phyloP scores from a whole-genome alignment of 164 flowering plant species.

The Berberis vulgaris region DNA sequence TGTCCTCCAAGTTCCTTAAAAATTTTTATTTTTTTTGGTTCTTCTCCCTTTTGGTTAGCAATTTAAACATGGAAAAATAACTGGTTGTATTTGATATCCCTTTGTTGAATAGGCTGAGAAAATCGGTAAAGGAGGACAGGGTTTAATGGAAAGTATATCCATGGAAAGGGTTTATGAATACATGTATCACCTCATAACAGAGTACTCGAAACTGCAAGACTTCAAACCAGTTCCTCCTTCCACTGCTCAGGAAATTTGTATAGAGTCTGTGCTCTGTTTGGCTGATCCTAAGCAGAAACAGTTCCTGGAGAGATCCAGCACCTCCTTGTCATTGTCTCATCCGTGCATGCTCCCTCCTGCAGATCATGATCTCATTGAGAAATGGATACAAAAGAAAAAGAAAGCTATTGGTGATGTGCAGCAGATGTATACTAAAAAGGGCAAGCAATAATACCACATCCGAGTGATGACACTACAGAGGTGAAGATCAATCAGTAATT shows the following conservation, averaged over 20 bases:
- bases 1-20: too few species aligned
- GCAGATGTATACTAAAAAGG: too few species aligned
- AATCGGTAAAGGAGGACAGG: slow-evolving; percentile 62
- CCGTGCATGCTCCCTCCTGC: slow-evolving; percentile 54
- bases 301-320: slow-evolving; percentile 35
- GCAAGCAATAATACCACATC: too few species aligned
- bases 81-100: too few species aligned
- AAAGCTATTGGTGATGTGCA: slow-evolving; percentile 21
- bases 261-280: slow-evolving; percentile 56
- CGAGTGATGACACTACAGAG: too few species aligned
- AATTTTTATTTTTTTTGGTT: too few species aligned
- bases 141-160: slow-evolving; percentile 47
- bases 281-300: slow-evolving; percentile 49
- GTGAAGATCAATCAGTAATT: too few species aligned
- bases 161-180: slow-evolving; percentile 73
- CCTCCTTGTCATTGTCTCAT: slow-evolving; percentile 26
- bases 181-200: slow-evolving; percentile 69
- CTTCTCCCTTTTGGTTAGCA: too few species aligned
- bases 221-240: slow-evolving; percentile 61
- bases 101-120: slow-evolving; percentile 43
- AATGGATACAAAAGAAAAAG: slow-evolving; percentile 23
- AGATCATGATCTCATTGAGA: slow-evolving; percentile 16
- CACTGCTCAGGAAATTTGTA: slow-evolving; percentile 49
- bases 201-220: slow-evolving; percentile 64
- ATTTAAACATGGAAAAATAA: too few species aligned